phyloP scores from a whole-genome alignment of 441 rosid species.

The Erodium trifolium region DNA sequence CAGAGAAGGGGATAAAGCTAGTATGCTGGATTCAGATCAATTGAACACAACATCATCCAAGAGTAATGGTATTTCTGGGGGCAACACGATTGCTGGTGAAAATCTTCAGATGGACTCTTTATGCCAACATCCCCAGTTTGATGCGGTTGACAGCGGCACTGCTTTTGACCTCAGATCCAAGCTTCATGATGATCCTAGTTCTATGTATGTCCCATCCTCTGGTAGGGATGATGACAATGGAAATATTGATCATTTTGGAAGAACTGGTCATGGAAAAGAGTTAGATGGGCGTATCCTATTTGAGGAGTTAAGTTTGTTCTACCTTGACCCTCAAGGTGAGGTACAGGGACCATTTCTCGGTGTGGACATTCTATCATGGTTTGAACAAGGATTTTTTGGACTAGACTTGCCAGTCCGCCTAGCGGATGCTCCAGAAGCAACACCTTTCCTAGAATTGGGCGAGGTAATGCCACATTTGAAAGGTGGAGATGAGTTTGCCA shows the following conservation, averaged over 20 bases:
- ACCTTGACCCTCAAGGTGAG: constrained; percentile 58
- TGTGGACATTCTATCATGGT: constrained; percentile 52
- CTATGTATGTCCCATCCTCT: constrained; percentile 12
- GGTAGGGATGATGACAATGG: not conserved
- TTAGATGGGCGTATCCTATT: constrained; percentile 23
- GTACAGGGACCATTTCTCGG: constrained; percentile 56
- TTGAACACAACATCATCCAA: not conserved
- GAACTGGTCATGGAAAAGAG: constrained; percentile 8
- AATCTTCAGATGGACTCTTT: too few species aligned
- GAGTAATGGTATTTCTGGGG: too few species aligned
- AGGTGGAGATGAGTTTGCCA: constrained; percentile 17
- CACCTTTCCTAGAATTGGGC: constrained; percentile 47
- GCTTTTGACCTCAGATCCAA: constrained; percentile 4
- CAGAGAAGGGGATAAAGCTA: constrained; percentile 21
- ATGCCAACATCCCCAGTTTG: too few species aligned
- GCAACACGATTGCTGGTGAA: too few species aligned
- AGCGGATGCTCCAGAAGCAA: constrained; percentile 53
- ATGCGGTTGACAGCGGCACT: not conserved
- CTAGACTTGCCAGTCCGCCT: constrained; percentile 52
- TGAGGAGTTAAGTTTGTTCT: constrained; percentile 42
- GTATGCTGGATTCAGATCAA: constrained; percentile 14
- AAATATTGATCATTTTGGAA: constrained; percentile 16
- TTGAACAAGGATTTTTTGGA: constrained; percentile 58
- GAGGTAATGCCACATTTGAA: constrained; percentile 50
- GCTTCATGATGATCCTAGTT: constrained; percentile 36